These are phyloP conservation scores for Hymenoscyphus salicellus DNA, from an alignment of 2,329 filamentous ascomycete genomes.

Conservation along the genomic window DNA sequence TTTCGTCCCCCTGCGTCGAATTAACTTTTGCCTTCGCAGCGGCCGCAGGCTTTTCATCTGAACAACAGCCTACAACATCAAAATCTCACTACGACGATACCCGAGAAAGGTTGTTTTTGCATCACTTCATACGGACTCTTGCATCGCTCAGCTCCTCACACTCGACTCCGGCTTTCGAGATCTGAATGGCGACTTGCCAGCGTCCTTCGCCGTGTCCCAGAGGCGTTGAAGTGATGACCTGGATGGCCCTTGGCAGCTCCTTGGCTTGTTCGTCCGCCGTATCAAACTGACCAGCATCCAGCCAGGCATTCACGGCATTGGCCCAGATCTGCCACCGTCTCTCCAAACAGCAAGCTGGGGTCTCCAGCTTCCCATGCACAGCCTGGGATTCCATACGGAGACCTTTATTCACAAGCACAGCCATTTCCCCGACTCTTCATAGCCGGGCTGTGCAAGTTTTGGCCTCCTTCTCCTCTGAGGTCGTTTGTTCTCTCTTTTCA, in stretches of 20 bases:
- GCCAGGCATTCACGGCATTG: neutral
- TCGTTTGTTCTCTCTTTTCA: neutral
- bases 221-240: neutral
- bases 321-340: neutral
- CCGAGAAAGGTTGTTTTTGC: neutral
- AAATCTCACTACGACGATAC: neutral
- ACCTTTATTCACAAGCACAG: neutral
- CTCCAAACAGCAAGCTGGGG: neutral
- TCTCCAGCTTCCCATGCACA: neutral
- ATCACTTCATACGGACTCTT: no score
- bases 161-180: neutral
- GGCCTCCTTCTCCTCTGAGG: neutral
- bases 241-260: neutral
- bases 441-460: constrained; percentile 3
- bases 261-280: constrained; percentile 11
- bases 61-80: neutral
- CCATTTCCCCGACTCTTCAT: no score
- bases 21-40: neutral
- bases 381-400: neutral
- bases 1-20: neutral
- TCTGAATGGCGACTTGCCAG: neutral
- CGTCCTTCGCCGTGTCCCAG: neutral
- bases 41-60: neutral
- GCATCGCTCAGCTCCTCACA: neutral
- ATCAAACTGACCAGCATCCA: neutral